These are phyloP conservation scores for Diplodia corticola DNA, from an alignment of 2,329 filamentous ascomycete species.

Conservation along the genomic window DNA sequence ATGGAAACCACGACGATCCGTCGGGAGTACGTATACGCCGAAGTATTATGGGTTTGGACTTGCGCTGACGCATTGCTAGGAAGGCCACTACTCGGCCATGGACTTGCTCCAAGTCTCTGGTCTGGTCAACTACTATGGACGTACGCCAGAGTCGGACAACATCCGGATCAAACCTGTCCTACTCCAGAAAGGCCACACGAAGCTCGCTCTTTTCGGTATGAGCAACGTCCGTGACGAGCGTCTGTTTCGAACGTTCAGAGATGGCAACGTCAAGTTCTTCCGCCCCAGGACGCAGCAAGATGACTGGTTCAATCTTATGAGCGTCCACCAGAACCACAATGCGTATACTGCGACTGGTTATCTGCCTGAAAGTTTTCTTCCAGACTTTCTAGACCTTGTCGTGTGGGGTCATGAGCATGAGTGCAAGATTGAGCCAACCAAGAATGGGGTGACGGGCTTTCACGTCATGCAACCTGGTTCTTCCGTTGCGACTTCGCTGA, in stretches of 20 bases:
- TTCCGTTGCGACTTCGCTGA: constrained; percentile 89
- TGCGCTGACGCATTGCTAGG: constrained; percentile 41
- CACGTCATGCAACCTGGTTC: constrained; percentile 97
- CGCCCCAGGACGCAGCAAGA: constrained; percentile 74
- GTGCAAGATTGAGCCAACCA: constrained; percentile 80
- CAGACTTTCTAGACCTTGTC: constrained; percentile 85
- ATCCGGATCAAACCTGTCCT: constrained; percentile 90
- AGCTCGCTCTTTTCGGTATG: constrained; percentile 88
- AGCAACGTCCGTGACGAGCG: constrained; percentile 96
- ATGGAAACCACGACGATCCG: constrained; percentile 97
- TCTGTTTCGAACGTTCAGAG: constrained; percentile 88
- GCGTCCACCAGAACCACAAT: constrained; percentile 94
- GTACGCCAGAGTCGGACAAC: constrained; percentile 88
- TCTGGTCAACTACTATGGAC: constrained; percentile 92
- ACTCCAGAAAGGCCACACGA: constrained; percentile 89
- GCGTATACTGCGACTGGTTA: constrained; percentile 92
- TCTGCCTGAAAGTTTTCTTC: constrained; percentile 88
- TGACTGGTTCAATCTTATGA: constrained; percentile 96
- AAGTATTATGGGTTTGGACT: neutral
- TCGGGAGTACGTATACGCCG: constrained; percentile 59
- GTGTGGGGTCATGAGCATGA: constrained; percentile 99
- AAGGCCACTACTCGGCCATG: constrained; percentile 86
- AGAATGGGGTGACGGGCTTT: constrained; percentile 86
- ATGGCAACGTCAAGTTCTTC: constrained; percentile 92
- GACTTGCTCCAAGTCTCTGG: constrained; percentile 90